Conservation (phyloP, 2,329 filamentous ascomycete species). For the Colletotrichum australisinense region DNA sequence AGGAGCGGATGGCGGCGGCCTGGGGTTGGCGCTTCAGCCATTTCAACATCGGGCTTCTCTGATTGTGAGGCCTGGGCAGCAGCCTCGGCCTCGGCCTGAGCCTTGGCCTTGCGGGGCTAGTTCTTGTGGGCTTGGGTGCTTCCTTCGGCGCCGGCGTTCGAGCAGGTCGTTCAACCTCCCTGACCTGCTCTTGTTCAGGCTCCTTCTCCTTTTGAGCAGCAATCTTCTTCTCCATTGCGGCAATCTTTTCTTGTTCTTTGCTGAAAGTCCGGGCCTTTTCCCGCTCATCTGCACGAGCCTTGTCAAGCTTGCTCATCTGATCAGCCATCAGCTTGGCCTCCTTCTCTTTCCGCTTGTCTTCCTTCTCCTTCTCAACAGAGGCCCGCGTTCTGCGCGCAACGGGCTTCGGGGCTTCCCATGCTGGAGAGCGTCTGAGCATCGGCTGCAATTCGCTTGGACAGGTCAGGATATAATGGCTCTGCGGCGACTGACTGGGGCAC, state of each 20-base stretch:
- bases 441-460: slow-evolving; percentile 51
- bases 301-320: slow-evolving; percentile 72
- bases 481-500: slow-evolving; percentile 43
- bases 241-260: slow-evolving; percentile 66
- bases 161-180: slow-evolving; percentile 36
- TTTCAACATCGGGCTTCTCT: slow-evolving; percentile 62
- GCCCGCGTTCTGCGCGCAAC: slow-evolving; percentile 64
- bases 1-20: slow-evolving; percentile 71
- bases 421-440: slow-evolving; percentile 41
- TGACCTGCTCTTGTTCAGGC: slow-evolving; percentile 31
- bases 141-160: slow-evolving; percentile 50
- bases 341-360: slow-evolving; percentile 75
- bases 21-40: slow-evolving; percentile 65
- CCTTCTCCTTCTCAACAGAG: slow-evolving; percentile 70
- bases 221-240: slow-evolving; percentile 64
- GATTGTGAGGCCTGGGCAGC: slow-evolving; percentile 38
- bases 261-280: slow-evolving; percentile 73
- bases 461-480: slow-evolving; percentile 58
- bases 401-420: slow-evolving; percentile 56
- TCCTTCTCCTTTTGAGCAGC: slow-evolving; percentile 56
- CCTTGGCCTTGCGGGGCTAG: slow-evolving; percentile 62
- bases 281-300: slow-evolving; percentile 76
- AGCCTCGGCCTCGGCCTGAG: slow-evolving; percentile 47
- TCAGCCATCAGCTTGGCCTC: slow-evolving; percentile 71
- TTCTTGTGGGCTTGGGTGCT: slow-evolving; percentile 56